phyloP scores from a whole-genome alignment of 1,284 basidiomycete species.

The Mycena sp. region DNA sequence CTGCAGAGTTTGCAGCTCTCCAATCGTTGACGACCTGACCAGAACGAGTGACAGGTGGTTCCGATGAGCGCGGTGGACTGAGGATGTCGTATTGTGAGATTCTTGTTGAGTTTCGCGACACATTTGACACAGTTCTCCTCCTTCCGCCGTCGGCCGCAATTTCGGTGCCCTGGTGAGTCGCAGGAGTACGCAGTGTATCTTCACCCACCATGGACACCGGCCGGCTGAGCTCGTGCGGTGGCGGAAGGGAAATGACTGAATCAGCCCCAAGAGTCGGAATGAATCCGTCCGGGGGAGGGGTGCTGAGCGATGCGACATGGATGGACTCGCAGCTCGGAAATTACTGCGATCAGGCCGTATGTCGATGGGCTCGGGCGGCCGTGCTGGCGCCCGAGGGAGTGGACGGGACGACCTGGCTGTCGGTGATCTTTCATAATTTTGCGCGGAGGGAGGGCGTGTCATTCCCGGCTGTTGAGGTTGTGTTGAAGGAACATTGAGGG shows the following conservation, averaged over 20 bases:
- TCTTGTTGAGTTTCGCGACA: slow-evolving; percentile 40
- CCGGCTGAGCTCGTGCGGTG: slow-evolving; percentile 48
- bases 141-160: not conserved
- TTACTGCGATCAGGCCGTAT: slow-evolving; percentile 3
- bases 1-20: slow-evolving; percentile 34
- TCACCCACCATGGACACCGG: slow-evolving; percentile 30
- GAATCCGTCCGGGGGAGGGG: slow-evolving; percentile 47
- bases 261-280: slow-evolving; percentile 46
- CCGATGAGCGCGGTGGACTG: slow-evolving; percentile 32
- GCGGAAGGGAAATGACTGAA: slow-evolving; percentile 45
- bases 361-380: slow-evolving; percentile 19
- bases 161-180: not conserved
- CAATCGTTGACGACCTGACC: slow-evolving; percentile 39
- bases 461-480: slow-evolving; percentile 1
- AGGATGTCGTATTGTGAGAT: slow-evolving; percentile 46
- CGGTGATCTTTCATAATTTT: not conserved
- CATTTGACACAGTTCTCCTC: slow-evolving; percentile 22
- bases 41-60: slow-evolving; percentile 27
- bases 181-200: slow-evolving; percentile 13
- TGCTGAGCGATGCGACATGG: slow-evolving; percentile 34
- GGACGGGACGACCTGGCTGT: slow-evolving; percentile 19
- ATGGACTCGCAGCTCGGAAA: slow-evolving; percentile 3
- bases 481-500: slow-evolving; percentile 32
- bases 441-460: not conserved
- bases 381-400: slow-evolving; percentile 7